A percentile compares a stretch with the other conserved stretches of the same genome.
Evolutionary conservation across 371 early-diverging fungal species (phyloP).

Genomic region (Mortierella sp.): DNA sequence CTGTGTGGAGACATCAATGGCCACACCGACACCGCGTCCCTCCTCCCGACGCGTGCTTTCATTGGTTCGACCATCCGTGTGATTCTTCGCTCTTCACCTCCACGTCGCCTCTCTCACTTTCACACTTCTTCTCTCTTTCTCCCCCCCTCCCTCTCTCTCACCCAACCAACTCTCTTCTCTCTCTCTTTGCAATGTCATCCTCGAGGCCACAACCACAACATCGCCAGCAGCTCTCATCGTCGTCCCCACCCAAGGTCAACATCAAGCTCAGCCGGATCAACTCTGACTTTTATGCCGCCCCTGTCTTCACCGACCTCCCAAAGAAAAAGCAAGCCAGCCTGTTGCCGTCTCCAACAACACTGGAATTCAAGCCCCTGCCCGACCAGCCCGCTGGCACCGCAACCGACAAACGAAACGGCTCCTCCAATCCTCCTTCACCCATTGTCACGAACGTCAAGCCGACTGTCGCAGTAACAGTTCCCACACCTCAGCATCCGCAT

Average conservation of each 20-base stretch:
- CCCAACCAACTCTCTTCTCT: background rate
- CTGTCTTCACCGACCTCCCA: slow-evolving; percentile 18
- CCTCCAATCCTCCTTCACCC: slow-evolving; percentile 17
- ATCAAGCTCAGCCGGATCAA: slow-evolving; percentile 11
- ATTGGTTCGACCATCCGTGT: background rate
- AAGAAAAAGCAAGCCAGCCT: slow-evolving; percentile 21
- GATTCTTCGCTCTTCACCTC: background rate
- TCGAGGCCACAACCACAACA: slow-evolving; percentile 18
- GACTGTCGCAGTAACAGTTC: slow-evolving; percentile 11
- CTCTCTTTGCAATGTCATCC: slow-evolving; percentile 7
- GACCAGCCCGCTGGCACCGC: slow-evolving; percentile 3
- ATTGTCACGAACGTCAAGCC: slow-evolving; percentile 6
- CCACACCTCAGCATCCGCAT: slow-evolving; percentile 15
- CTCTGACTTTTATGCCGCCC: slow-evolving; percentile 35
- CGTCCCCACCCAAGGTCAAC: background rate
- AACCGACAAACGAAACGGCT: background rate
- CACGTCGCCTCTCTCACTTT: background rate
- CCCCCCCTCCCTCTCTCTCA: background rate
- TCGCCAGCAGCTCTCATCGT: slow-evolving; percentile 6
- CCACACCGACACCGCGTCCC: too few relatives aligned
- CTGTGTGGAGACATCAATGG: too few relatives aligned
- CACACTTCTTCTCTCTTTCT: background rate
- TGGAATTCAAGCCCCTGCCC: slow-evolving; percentile 14
- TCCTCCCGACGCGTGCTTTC: background rate
- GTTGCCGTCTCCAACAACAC: slow-evolving; percentile 32